phyloP scores from a whole-genome alignment of 352 stramenopile genomes.

The Phytophthora sansomeana region DNA sequence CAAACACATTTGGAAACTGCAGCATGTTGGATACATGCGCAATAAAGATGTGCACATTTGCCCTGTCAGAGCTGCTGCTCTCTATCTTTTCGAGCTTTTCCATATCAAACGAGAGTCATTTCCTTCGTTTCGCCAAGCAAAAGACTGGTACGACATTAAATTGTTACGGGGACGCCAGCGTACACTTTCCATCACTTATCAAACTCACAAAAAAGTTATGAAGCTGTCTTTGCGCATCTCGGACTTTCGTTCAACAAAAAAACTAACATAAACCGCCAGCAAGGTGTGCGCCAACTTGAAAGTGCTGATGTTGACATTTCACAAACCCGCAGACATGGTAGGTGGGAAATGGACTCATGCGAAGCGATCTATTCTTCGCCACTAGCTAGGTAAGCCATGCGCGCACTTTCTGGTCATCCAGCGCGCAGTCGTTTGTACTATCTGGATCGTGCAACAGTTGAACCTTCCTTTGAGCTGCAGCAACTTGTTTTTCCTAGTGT shows the following conservation, averaged over 20 bases:
- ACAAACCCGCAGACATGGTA: constrained; percentile 6
- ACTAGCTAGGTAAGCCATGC: not conserved
- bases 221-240: not conserved
- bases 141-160: constrained; percentile 14
- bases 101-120: too few relatives aligned
- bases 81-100: constrained; percentile 2
- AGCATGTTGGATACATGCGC: not conserved
- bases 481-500: constrained; percentile 5
- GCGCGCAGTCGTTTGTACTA: constrained; percentile 4
- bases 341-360: constrained; percentile 4
- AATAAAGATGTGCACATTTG: constrained; percentile 13
- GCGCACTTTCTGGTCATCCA: constrained; percentile 5
- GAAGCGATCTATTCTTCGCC: constrained; percentile 5
- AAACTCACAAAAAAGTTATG: constrained; percentile 16
- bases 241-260: too few relatives aligned
- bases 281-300: too few relatives aligned
- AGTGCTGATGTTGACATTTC: too few relatives aligned
- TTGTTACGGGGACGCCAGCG: constrained; percentile 1
- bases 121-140: too few relatives aligned
- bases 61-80: not conserved
- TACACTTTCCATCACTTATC: constrained; percentile 11
- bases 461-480: constrained; percentile 5
- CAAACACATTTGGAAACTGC: not conserved
- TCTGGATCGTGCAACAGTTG: constrained; percentile 4
- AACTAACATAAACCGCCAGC: too few relatives aligned